Percentiles rank a stretch among this genome's conserved stretches.
These are phyloP conservation scores for Myriosclerotinia duriaeana DNA, from an alignment of 2,329 filamentous ascomycete genomes.

Conservation along the genomic window DNA sequence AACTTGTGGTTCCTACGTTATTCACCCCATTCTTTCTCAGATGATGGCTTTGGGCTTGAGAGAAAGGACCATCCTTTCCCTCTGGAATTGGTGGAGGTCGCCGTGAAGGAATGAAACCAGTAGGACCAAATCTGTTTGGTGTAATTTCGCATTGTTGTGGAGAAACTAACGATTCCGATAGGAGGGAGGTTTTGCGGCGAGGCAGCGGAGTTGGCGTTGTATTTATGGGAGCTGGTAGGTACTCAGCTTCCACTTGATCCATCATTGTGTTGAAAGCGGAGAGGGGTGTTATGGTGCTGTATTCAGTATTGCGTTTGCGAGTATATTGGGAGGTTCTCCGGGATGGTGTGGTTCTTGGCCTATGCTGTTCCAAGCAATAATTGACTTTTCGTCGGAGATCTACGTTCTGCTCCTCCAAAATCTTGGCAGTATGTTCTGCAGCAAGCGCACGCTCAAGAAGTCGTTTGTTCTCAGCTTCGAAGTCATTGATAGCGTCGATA, in stretches of 20 bases:
- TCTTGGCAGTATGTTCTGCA: conserved; percentile 35
- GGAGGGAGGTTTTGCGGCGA: neutral
- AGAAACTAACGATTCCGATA: neutral
- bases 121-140: conserved; percentile 19
- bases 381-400: conserved; percentile 32
- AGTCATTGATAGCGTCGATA: conserved; percentile 23
- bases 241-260: conserved; percentile 15
- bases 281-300: conserved; percentile 25
- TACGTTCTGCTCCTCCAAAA: conserved; percentile 32
- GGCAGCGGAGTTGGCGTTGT: conserved; percentile 10
- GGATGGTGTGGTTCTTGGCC: conserved; percentile 30
- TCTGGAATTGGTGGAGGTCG: conserved; percentile 22
- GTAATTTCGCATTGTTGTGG: conserved; percentile 12
- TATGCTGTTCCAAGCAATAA: conserved; percentile 29
- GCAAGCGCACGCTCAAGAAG: conserved; percentile 25
- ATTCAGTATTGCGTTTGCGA: conserved; percentile 7
- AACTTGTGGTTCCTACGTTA: neutral
- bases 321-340: conserved; percentile 4
- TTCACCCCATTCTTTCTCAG: neutral
- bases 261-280: conserved; percentile 31
- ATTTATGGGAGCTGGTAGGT: neutral
- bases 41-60: neutral
- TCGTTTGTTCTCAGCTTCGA: conserved; percentile 22
- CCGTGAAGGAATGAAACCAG: conserved; percentile 22
- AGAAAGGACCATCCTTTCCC: neutral